Percentiles rank a stretch among this genome's conserved stretches.
Conservation (phyloP, 2,329 filamentous ascomycete species). For the Trichophyton benhamiae region DNA sequence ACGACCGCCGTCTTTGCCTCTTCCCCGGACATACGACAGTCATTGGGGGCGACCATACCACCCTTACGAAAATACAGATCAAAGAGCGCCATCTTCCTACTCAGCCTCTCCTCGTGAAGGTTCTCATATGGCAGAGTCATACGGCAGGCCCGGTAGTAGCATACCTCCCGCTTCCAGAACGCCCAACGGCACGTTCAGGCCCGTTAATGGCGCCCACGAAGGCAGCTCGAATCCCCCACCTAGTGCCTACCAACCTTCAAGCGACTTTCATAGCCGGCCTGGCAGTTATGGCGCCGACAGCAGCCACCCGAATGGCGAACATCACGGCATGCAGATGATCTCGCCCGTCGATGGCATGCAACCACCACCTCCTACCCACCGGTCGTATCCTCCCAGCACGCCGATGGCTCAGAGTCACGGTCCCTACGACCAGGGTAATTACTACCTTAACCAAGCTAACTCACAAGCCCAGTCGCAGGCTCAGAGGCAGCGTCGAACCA, state of each 20-base stretch:
- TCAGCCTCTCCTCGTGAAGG: slow-evolving; percentile 17
- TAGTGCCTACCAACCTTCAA: slow-evolving; percentile 23
- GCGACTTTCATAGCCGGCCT: neutral
- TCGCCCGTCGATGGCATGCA: slow-evolving; percentile 15
- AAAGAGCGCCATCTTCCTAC: slow-evolving; percentile 14
- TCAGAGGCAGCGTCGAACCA: slow-evolving; percentile 28
- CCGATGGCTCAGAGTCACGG: slow-evolving; percentile 18
- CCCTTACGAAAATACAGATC: slow-evolving; percentile 10
- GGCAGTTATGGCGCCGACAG: neutral
- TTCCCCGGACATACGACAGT: slow-evolving; percentile 10
- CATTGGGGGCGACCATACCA: slow-evolving; percentile 8
- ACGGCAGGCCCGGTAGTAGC: slow-evolving; percentile 23
- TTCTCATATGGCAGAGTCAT: slow-evolving; percentile 14
- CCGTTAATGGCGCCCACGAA: slow-evolving; percentile 27
- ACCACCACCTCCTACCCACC: slow-evolving; percentile 18
- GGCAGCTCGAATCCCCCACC: slow-evolving; percentile 10
- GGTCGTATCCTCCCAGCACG: slow-evolving; percentile 12
- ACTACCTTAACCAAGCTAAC: slow-evolving; percentile 20
- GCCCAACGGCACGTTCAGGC: slow-evolving; percentile 21
- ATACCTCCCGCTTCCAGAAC: slow-evolving; percentile 19
- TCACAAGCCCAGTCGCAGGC: slow-evolving; percentile 14
- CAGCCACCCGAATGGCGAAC: slow-evolving; percentile 19
- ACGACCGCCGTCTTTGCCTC: slow-evolving; percentile 7
- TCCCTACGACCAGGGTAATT: slow-evolving; percentile 22
- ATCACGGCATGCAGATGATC: slow-evolving; percentile 19